Percentiles rank a stretch among this genome's conserved stretches.
Evolutionary conservation across 108 stramenopile genomes (phyloP).

Genomic region (Cyclotella cryptica): DNA sequence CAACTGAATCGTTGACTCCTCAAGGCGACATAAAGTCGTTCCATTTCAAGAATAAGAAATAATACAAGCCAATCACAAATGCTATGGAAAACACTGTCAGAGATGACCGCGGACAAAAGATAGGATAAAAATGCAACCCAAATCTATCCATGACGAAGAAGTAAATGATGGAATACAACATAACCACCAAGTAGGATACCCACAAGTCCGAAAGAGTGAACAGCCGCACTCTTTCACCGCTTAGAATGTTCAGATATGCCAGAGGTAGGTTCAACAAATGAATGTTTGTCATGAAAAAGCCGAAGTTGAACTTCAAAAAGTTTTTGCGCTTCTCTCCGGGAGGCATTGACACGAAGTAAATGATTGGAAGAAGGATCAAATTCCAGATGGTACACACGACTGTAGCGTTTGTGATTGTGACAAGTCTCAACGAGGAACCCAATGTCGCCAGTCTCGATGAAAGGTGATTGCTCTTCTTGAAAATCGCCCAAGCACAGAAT

Average conservation of each 20-base stretch:
- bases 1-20: neutral
- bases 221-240: slow-evolving; percentile 46
- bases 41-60: slow-evolving; percentile 42
- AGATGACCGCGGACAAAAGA: slow-evolving; percentile 72
- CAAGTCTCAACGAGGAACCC: slow-evolving; percentile 48
- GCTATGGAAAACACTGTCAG: slow-evolving; percentile 45
- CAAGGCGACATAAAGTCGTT: slow-evolving; percentile 27
- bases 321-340: slow-evolving; percentile 48
- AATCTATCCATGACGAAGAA: slow-evolving; percentile 80
- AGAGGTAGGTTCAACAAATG: slow-evolving; percentile 77
- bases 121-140: slow-evolving; percentile 84
- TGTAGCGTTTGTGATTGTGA: slow-evolving; percentile 47
- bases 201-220: slow-evolving; percentile 68
- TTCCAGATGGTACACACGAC: slow-evolving; percentile 81
- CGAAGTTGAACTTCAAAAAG: slow-evolving; percentile 68
- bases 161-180: slow-evolving; percentile 68
- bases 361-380: slow-evolving; percentile 71
- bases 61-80: slow-evolving; percentile 47
- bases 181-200: slow-evolving; percentile 48
- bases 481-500: slow-evolving; percentile 31
- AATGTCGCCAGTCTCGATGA: slow-evolving; percentile 22
- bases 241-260: slow-evolving; percentile 56
- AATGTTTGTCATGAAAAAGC: slow-evolving; percentile 72
- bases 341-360: slow-evolving; percentile 63
- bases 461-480: slow-evolving; percentile 1